phyloP scores from a whole-genome alignment of 768 basidiomycete genomes.

The Termitomyces sp. region DNA sequence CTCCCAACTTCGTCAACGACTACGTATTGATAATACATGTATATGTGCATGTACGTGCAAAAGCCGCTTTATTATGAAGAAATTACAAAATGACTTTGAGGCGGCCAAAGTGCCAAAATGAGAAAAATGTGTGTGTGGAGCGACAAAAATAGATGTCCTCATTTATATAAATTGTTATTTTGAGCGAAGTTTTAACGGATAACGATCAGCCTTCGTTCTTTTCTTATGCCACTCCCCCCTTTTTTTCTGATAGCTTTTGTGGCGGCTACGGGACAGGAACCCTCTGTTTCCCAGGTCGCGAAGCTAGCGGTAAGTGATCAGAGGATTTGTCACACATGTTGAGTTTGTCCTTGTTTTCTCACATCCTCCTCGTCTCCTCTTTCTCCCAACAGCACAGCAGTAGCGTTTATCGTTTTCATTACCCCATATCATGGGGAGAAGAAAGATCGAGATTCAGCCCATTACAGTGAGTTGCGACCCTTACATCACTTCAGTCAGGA shows the following conservation, averaged over 20 bases:
- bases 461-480: conserved; percentile 10
- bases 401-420: background rate
- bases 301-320: background rate
- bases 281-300: background rate
- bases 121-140: background rate
- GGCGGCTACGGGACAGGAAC: no score
- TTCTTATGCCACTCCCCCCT: no score
- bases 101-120: background rate
- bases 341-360: conserved; percentile 11
- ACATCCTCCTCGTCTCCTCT: conserved; percentile 3
- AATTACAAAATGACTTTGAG: no score
- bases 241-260: background rate
- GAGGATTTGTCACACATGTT: conserved; percentile 6
- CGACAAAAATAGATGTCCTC: background rate
- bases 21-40: no score
- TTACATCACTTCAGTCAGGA: background rate
- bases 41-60: no score
- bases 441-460: conserved; percentile 18
- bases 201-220: background rate
- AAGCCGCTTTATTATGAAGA: no score
- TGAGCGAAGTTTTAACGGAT: background rate
- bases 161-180: background rate
- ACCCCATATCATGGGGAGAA: conserved; percentile 12
- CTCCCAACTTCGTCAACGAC: no score
- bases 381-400: background rate